Conservation (phyloP, 140 eudicot genomes). For the Senecio squalidus region DNA sequence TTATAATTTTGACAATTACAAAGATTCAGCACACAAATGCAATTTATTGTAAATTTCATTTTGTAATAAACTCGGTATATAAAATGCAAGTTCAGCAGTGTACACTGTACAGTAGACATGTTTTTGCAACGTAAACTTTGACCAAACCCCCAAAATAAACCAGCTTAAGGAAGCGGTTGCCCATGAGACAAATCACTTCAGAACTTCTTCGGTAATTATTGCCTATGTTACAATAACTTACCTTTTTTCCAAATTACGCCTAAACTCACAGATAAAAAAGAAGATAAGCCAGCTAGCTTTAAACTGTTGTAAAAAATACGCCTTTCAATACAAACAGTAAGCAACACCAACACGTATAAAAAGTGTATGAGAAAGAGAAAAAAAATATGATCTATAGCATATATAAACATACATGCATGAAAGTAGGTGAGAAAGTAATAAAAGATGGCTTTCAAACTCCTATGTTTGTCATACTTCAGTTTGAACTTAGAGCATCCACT, state of each 20-base stretch:
- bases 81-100: too few species aligned
- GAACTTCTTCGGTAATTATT: not conserved
- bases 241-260: not conserved
- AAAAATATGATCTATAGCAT: not conserved
- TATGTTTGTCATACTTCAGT: not conserved
- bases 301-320: not conserved
- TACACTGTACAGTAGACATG: too few species aligned
- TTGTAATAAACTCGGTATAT: too few species aligned
- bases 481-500: too few species aligned
- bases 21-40: too few species aligned
- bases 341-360: not conserved
- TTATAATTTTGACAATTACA: too few species aligned
- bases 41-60: too few species aligned
- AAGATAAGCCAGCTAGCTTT: not conserved
- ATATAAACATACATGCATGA: not conserved
- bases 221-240: not conserved
- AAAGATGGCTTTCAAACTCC: not conserved
- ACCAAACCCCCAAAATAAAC: not conserved
- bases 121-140: too few species aligned
- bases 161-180: not conserved
- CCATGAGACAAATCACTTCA: not conserved
- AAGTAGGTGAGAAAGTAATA: not conserved
- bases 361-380: not conserved
- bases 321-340: not conserved
- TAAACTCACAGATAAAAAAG: not conserved